These are phyloP conservation scores for Nematocida ironsii DNA, from an alignment of 371 early-diverging fungal genomes.

Conservation along the genomic window DNA sequence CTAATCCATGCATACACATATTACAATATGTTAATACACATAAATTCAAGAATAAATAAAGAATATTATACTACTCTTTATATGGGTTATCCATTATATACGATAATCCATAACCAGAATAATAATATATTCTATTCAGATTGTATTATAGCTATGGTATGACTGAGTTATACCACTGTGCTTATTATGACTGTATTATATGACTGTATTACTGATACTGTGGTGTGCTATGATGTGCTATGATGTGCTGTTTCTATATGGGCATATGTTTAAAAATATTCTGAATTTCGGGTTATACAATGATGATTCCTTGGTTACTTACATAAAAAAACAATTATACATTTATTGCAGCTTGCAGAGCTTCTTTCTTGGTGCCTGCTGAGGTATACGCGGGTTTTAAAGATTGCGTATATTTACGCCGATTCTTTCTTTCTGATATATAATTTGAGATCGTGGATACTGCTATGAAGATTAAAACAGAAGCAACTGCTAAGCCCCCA, in stretches of 20 bases:
- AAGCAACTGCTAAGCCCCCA: neutral
- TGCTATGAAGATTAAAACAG: neutral
- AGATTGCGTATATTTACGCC: neutral
- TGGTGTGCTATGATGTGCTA: too few species aligned
- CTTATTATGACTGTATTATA: too few species aligned
- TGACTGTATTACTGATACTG: too few species aligned
- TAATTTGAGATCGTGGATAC: neutral
- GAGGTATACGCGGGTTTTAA: conserved; percentile 25
- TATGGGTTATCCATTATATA: too few species aligned
- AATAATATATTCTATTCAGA: neutral
- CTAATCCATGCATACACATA: neutral
- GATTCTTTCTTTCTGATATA: neutral
- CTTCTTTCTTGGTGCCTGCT: neutral
- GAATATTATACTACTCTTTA: neutral
- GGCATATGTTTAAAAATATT: neutral
- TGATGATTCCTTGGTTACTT: neutral
- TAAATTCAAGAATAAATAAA: neutral
- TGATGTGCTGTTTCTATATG: too few species aligned
- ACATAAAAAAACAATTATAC: conserved; percentile 7
- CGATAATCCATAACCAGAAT: neutral
- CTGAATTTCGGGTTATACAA: neutral
- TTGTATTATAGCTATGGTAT: neutral
- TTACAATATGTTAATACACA: neutral
- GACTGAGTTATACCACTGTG: neutral
- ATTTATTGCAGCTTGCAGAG: conserved; percentile 25